Base-by-base conservation (phyloP, 257 asterid genomes). In the Fraxinus americana region DNA sequence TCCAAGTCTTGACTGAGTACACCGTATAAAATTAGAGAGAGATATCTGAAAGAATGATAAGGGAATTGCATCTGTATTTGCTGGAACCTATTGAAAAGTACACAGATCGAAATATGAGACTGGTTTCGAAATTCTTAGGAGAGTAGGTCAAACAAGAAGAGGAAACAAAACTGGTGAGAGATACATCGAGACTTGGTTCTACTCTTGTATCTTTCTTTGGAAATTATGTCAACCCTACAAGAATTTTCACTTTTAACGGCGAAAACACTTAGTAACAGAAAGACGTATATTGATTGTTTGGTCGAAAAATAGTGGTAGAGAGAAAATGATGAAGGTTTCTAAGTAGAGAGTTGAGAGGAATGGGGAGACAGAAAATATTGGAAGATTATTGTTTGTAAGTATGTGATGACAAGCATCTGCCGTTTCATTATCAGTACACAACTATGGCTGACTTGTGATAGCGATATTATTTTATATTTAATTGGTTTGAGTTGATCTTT, bases 111-210 rank as follows among this genome's bases (percentile, higher is more conserved):
- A 7, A 7, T 38, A 38, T 38, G 43, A 38, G 43, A 38, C 12
- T 8, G 2, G 0, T 8, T 38, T 38, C 3, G 2, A 38, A 38
- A 38, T 38, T 38, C 43, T 8, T 38, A 38, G 43, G 12, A 38
- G 43, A 38, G 29, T 72, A 36, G 29, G 83, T 57, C 65, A 76
- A 80, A 67, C 63, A 48, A 79, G 88, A 72, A 66, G 73, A 73
- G 43, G 50, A 35, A 75, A 38, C 71, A 43, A 23, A 77, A 45
- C 50, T 39, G 4, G 65, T 50, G 45, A 59, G 68, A 34, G 4
- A 41, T 43, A 2, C 50, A 43, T 43, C 50, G 12, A 43, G 91
- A 83, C 88, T 85, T 78, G 77, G 87, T 78, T 57, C 85, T 13
- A 29, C 30, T 80, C 59, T 70, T 70, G 76, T 67, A 34, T 68